Evolutionary conservation across 148 eudicot species (phyloP), one percentile per base, ranked within the genome.

Genomic region (Cornus controversa): DNA sequence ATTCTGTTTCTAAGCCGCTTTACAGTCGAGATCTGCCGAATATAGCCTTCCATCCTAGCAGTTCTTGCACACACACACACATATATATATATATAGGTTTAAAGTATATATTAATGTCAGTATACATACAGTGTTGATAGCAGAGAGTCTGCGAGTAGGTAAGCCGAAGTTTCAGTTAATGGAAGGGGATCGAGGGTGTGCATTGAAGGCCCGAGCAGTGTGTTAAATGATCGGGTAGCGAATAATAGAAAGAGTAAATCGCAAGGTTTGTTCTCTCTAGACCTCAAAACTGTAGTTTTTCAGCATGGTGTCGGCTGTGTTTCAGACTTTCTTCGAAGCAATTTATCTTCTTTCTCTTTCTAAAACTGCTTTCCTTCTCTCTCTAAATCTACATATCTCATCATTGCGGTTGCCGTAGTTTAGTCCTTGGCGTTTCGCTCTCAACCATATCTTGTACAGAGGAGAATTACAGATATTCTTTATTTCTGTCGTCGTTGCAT

Each of bases 211-310:
- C 10, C 10, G 20, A 66, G 78, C 71, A 66, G 78, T 31, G 71
- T 6, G 54, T 64, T 75, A 42, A 75, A 75, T 75, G 71, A 27
- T 47, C 77, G 36, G 36, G n/a, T 31, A 53, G 77, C 69, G 54
- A 63, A 2, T 64, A 65, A 75, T 40, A 64, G 69, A 66, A 64
- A 66, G 36, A 37, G 71, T 27, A 75, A 75, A 27, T 60, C 72
- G 25, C 20, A 69, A 74, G 77, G 72, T 80, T 40, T 68, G 73
- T 57, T 34, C 79, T 77, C 70, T 72, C 80, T 79, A 2, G 3
- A 40, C 45, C 45, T 40, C 45, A 40, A 40, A 40, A 40, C 45
- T 40, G 45, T 40, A 4, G 8, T 40, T 40, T 40, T 40, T 0
- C 9, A 40, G 45, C 45, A 23, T 62, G 24, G 18, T 50, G 57